Evolutionary conservation across 192 early-diverging fungal species (phyloP).

Genomic region (Powellomyces hirtus): DNA sequence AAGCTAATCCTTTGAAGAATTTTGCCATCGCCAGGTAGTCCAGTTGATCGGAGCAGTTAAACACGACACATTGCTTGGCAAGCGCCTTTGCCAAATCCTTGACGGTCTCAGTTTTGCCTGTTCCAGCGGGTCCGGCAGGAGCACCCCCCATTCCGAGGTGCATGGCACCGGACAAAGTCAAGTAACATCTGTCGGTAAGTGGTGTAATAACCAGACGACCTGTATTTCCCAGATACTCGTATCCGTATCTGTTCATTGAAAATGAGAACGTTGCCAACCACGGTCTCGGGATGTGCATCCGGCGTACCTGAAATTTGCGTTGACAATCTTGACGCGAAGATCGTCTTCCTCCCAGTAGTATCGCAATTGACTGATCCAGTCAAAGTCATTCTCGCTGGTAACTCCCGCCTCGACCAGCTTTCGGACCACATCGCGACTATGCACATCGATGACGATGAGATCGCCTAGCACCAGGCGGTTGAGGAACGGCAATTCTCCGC

Average conservation of each 20-base stretch:
- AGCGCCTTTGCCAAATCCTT: slow-evolving; percentile 62
- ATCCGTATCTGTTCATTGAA: slow-evolving; percentile 45
- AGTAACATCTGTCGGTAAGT: slow-evolving; percentile 59
- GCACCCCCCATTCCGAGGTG: slow-evolving; percentile 65
- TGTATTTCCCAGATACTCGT: slow-evolving; percentile 64
- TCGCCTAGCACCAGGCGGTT: slow-evolving; percentile 53
- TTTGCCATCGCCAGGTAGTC: slow-evolving; percentile 66
- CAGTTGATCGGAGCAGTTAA: slow-evolving; percentile 64
- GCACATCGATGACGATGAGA: slow-evolving; percentile 64
- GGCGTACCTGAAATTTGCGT: slow-evolving; percentile 56
- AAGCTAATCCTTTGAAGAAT: slow-evolving; percentile 61
- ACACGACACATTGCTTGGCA: slow-evolving; percentile 65
- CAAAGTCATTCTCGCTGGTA: slow-evolving; percentile 56
- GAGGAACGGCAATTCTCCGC: slow-evolving; percentile 56
- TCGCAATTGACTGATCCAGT: slow-evolving; percentile 62
- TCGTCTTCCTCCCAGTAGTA: slow-evolving; percentile 67
- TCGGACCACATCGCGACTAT: slow-evolving; percentile 58
- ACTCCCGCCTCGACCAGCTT: slow-evolving; percentile 52
- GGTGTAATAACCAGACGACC: slow-evolving; percentile 61
- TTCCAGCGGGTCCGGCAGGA: slow-evolving; percentile 59
- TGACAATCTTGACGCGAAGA: slow-evolving; percentile 59
- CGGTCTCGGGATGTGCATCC: not conserved
- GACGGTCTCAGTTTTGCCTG: slow-evolving; percentile 61
- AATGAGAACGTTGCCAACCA: too few species aligned
- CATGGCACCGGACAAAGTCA: slow-evolving; percentile 59